Evolutionary conservation across 1,139 yeast species (phyloP).

Genomic region (Magnusiomyces clavatus): DNA sequence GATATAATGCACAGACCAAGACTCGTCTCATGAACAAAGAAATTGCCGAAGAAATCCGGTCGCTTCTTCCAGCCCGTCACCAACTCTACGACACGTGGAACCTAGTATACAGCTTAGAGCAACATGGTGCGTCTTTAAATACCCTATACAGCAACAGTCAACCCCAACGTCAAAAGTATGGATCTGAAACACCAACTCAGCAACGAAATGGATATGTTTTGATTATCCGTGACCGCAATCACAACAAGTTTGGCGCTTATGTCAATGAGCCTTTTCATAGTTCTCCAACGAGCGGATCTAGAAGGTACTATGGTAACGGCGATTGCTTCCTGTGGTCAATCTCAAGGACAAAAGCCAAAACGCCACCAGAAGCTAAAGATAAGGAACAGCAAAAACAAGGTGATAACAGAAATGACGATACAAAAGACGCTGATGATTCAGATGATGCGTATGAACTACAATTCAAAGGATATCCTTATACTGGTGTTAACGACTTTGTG

Average conservation of each 20-base stretch:
- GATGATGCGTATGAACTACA: slow-evolving; percentile 25
- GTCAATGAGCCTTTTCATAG: slow-evolving; percentile 59
- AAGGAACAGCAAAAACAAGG: slow-evolving; percentile 43
- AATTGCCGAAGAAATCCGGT: slow-evolving; percentile 67
- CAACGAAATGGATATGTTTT: slow-evolving; percentile 62
- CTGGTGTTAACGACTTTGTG: slow-evolving; percentile 81
- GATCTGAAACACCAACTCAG: slow-evolving; percentile 22
- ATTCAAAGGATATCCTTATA: slow-evolving; percentile 78
- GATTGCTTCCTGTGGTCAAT: slow-evolving; percentile 79
- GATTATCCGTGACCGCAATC: slow-evolving; percentile 54
- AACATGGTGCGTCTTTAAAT: slow-evolving; percentile 80
- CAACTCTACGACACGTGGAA: slow-evolving; percentile 76
- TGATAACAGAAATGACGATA: not conserved
- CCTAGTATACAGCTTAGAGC: slow-evolving; percentile 73
- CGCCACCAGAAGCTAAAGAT: slow-evolving; percentile 23
- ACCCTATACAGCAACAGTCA: slow-evolving; percentile 51
- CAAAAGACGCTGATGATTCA: slow-evolving; percentile 5
- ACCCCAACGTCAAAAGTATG: slow-evolving; percentile 22
- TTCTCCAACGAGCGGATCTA: slow-evolving; percentile 42
- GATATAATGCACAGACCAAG: slow-evolving; percentile 51
- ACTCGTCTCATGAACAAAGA: slow-evolving; percentile 49
- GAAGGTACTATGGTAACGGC: slow-evolving; percentile 84
- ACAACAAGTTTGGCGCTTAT: slow-evolving; percentile 74
- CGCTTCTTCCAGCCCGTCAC: slow-evolving; percentile 65
- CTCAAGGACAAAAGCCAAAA: too few species aligned